Conservation (phyloP, 495 filamentous ascomycete genomes). For the Aspergillus nidulans region DNA sequence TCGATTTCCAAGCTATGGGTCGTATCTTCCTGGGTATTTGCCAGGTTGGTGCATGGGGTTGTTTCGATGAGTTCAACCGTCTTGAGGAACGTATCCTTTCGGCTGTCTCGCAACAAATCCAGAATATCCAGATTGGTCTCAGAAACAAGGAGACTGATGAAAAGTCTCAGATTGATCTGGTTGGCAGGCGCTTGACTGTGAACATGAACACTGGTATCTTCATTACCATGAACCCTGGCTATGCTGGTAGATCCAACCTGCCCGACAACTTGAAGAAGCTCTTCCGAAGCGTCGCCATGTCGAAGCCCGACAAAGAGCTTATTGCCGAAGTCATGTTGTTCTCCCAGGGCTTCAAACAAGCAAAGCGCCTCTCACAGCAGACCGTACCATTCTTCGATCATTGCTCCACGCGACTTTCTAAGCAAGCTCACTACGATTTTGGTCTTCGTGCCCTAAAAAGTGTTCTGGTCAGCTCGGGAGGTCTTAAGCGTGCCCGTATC, state of each 20-base stretch:
- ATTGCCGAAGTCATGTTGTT: slow-evolving; percentile 99
- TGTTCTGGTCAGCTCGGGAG: slow-evolving; percentile 94
- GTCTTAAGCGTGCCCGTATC: slow-evolving; percentile 82
- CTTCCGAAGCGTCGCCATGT: slow-evolving; percentile 99
- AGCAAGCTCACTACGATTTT: slow-evolving; percentile 99
- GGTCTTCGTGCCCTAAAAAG: slow-evolving; percentile 96
- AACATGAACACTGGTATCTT: slow-evolving; percentile 95
- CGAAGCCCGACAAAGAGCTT: slow-evolving; percentile 97
- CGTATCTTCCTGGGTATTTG: slow-evolving; percentile 99
- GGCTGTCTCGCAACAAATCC: slow-evolving; percentile 96
- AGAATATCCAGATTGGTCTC: slow-evolving; percentile 96
- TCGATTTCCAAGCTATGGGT: slow-evolving; percentile 99
- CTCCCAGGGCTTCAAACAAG: slow-evolving; percentile 96
- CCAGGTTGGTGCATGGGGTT: slow-evolving; percentile 98
- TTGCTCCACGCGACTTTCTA: slow-evolving; percentile 74
- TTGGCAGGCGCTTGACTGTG: slow-evolving; percentile 81
- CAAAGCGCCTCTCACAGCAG: slow-evolving; percentile 85
- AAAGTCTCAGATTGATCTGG: slow-evolving; percentile 84
- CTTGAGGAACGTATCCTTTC: slow-evolving; percentile 95
- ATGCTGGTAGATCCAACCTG: slow-evolving; percentile 94
- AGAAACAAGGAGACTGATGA: slow-evolving; percentile 72
- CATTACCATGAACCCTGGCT: slow-evolving; percentile 99
- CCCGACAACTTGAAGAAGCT: slow-evolving; percentile 99
- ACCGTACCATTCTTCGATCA: slow-evolving; percentile 97
- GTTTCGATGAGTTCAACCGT: slow-evolving; percentile 99